Conservation (phyloP, 2,329 filamentous ascomycete species). For the Alternaria brassicae region DNA sequence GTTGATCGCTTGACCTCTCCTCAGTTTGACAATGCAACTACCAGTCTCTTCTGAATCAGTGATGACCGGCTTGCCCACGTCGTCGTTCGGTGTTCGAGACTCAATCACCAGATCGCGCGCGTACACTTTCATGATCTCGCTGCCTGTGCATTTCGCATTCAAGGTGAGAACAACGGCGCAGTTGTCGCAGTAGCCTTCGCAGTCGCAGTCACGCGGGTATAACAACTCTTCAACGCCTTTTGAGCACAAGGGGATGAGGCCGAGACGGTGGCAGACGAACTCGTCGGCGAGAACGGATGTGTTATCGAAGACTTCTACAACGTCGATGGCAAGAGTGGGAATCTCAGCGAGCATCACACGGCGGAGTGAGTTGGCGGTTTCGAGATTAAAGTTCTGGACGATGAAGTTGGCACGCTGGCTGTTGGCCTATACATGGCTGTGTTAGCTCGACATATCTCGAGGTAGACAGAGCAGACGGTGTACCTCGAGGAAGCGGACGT, state of each 20-base stretch:
- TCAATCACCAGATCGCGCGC: conserved; percentile 84
- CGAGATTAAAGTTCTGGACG: conserved; percentile 84
- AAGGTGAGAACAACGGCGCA: conserved; percentile 87
- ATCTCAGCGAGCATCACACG: conserved; percentile 93
- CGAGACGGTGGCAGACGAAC: conserved; percentile 91
- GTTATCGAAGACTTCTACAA: conserved; percentile 91
- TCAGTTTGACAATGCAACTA: conserved; percentile 86
- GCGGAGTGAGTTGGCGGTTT: conserved; percentile 91
- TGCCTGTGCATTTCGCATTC: conserved; percentile 82
- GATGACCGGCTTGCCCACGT: conserved; percentile 81
- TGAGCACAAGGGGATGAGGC: conserved; percentile 85
- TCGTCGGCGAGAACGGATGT: conserved; percentile 96
- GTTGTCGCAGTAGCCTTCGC: conserved; percentile 91
- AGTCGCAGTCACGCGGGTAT: conserved; percentile 94
- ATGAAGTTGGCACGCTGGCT: conserved; percentile 86
- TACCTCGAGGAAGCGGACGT: conserved; percentile 51
- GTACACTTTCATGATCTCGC: conserved; percentile 92
- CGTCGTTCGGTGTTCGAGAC: conserved; percentile 72
- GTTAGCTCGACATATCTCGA: conserved; percentile 26
- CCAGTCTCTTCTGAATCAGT: conserved; percentile 82
- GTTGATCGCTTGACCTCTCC: conserved; percentile 87
- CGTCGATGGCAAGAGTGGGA: conserved; percentile 91
- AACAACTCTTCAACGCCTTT: conserved; percentile 81
- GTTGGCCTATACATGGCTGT: conserved; percentile 67
- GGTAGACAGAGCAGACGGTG: conserved; percentile 30